Evolutionary conservation across 768 basidiomycete genomes (phyloP).

Genomic region (Lactarius trivialis): DNA sequence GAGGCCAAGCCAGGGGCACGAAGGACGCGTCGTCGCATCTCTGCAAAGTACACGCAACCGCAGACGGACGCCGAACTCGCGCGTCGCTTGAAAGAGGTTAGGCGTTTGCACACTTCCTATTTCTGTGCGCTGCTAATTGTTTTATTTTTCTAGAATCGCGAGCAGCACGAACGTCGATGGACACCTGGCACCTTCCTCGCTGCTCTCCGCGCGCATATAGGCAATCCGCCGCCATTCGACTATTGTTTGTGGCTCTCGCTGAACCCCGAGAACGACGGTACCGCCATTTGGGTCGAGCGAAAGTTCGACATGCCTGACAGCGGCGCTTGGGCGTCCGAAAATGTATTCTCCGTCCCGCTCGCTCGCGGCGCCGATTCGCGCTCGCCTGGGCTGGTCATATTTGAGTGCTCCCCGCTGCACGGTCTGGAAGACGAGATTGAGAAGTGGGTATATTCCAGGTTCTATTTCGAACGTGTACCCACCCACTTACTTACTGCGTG

Average conservation of each 20-base stretch:
- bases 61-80: constrained; percentile 61
- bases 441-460: constrained; percentile 38
- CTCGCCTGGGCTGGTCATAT: constrained; percentile 60
- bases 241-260: constrained; percentile 73
- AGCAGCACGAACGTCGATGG: constrained; percentile 69
- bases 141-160: constrained; percentile 48
- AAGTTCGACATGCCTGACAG: constrained; percentile 68
- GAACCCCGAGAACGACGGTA: constrained; percentile 65
- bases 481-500: background rate
- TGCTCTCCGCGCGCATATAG: constrained; percentile 37
- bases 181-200: constrained; percentile 63
- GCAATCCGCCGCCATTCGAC: constrained; percentile 31
- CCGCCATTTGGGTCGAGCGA: constrained; percentile 72
- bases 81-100: constrained; percentile 61
- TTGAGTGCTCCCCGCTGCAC: constrained; percentile 65
- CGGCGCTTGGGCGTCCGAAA: constrained; percentile 54
- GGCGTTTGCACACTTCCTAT: background rate
- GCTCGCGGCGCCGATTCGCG: constrained; percentile 25
- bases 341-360: constrained; percentile 55
- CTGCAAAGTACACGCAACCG: constrained; percentile 44
- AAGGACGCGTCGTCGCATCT: constrained; percentile 33
- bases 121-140: background rate
- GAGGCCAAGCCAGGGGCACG: constrained; percentile 27
- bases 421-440: constrained; percentile 60
- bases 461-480: background rate